Conservation (phyloP, 2,329 filamentous ascomycete species). For the Hymenotorrendiella dingleyae region DNA sequence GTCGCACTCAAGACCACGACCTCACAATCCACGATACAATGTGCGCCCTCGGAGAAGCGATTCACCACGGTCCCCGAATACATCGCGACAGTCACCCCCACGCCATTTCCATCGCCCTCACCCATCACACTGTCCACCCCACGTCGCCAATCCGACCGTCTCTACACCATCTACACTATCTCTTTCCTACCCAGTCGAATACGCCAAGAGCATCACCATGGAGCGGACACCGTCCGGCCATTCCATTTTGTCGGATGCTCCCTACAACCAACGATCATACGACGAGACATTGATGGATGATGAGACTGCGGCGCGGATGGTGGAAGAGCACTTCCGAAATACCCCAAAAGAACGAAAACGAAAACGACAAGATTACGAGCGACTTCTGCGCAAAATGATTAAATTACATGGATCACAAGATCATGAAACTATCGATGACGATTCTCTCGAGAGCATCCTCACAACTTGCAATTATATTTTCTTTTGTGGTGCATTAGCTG, state of each 20-base stretch:
- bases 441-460: conserved; percentile 52
- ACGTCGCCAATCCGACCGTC: conserved; percentile 10
- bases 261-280: conserved; percentile 13
- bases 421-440: conserved; percentile 46
- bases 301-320: conserved; percentile 19
- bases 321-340: conserved; percentile 16
- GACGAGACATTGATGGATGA: conserved; percentile 18
- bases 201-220: conserved; percentile 21
- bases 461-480: conserved; percentile 57
- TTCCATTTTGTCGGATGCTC: conserved; percentile 27
- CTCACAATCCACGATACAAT: conserved; percentile 8
- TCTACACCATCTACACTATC: conserved; percentile 9
- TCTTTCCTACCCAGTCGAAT: conserved; percentile 5
- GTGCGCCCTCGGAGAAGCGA: conserved; percentile 14
- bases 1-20: conserved; percentile 4
- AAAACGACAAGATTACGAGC: conserved; percentile 36
- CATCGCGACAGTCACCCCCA: conserved; percentile 11
- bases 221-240: conserved; percentile 29
- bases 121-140: conserved; percentile 10
- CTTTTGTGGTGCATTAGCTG: conserved; percentile 49
- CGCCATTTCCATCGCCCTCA: conserved; percentile 8
- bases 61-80: conserved; percentile 6
- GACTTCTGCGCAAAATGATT: conserved; percentile 54
- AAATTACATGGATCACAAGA: conserved; percentile 45
- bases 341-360: conserved; percentile 14